A percentile compares a stretch with the other conserved stretches of the same genome.
Conservation (phyloP, 306 rosid genomes). For the Cucurbita moschata region DNA sequence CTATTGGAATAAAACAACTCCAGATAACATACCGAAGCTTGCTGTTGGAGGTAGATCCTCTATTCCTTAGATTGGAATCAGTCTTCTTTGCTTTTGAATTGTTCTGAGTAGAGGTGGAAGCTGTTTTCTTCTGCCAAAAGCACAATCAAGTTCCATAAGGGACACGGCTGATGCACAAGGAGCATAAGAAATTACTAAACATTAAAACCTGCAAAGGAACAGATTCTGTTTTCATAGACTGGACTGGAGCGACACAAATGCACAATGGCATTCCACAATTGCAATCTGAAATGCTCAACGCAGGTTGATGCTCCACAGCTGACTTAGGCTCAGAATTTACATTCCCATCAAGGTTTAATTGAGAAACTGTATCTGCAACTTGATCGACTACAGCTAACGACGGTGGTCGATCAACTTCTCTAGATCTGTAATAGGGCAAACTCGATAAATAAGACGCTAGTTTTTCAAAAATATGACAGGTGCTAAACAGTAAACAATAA, state of each 20-base stretch:
- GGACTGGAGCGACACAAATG: slow-evolving; percentile 71
- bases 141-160: slow-evolving; percentile 3
- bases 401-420: slow-evolving; percentile 24
- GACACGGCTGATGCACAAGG: slow-evolving; percentile 3
- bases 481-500: not conserved
- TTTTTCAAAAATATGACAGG: not conserved
- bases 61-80: slow-evolving; percentile 37
- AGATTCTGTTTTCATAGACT: slow-evolving; percentile 24
- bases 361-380: slow-evolving; percentile 44
- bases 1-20: not conserved
- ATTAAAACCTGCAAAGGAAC: slow-evolving; percentile 39
- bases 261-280: slow-evolving; percentile 99
- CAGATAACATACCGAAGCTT: slow-evolving; percentile 48
- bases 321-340: slow-evolving; percentile 23
- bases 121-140: slow-evolving; percentile 30
- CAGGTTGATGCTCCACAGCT: slow-evolving; percentile 26
- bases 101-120: slow-evolving; percentile 26
- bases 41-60: slow-evolving; percentile 60
- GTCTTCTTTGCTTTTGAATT: slow-evolving; percentile 70
- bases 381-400: slow-evolving; percentile 30
- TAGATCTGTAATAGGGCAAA: slow-evolving; percentile 33
- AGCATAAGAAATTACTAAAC: slow-evolving; percentile 7
- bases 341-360: slow-evolving; percentile 36
- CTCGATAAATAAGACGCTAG: not conserved
- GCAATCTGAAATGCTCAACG: slow-evolving; percentile 35